Evolutionary conservation across 2,329 filamentous ascomycete species (phyloP).

Genomic region (Penicillium sp.): DNA sequence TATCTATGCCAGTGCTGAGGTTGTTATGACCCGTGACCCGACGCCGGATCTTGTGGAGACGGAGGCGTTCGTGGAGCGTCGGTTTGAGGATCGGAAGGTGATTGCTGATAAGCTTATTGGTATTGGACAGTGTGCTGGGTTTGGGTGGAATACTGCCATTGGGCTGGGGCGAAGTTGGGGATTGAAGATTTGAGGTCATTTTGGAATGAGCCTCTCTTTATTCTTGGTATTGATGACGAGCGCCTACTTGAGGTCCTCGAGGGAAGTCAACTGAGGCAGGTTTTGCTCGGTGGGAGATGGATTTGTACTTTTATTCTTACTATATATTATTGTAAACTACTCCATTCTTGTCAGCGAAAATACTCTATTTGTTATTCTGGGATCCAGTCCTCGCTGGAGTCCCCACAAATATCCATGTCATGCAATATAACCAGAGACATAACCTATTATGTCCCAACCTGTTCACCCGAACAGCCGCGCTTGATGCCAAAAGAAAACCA

Average conservation of each 20-base stretch:
- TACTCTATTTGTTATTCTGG: background rate
- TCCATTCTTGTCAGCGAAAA: conserved; percentile 3
- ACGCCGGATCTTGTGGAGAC: conserved; percentile 68
- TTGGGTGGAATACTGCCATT: conserved; percentile 65
- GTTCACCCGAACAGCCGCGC: background rate
- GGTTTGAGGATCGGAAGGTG: conserved; percentile 60
- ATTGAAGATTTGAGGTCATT: conserved; percentile 56
- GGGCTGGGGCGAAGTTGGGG: conserved; percentile 86
- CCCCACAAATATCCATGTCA: background rate
- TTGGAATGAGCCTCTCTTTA: background rate
- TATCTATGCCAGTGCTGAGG: conserved; percentile 69
- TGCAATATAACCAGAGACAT: background rate
- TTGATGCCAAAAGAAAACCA: background rate
- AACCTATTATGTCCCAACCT: background rate
- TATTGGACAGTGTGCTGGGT: conserved; percentile 69
- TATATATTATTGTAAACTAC: conserved; percentile 3
- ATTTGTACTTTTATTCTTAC: conserved; percentile 3
- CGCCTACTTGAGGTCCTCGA: background rate
- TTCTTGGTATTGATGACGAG: background rate
- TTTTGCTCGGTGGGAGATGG: background rate
- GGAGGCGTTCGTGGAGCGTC: conserved; percentile 65
- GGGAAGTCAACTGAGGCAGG: background rate
- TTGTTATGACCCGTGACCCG: conserved; percentile 87
- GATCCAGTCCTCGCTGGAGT: background rate
- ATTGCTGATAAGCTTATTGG: conserved; percentile 56